Evolutionary conservation across 2,329 filamentous ascomycete species (phyloP).

Genomic region (Pestalotiopsis sp.): DNA sequence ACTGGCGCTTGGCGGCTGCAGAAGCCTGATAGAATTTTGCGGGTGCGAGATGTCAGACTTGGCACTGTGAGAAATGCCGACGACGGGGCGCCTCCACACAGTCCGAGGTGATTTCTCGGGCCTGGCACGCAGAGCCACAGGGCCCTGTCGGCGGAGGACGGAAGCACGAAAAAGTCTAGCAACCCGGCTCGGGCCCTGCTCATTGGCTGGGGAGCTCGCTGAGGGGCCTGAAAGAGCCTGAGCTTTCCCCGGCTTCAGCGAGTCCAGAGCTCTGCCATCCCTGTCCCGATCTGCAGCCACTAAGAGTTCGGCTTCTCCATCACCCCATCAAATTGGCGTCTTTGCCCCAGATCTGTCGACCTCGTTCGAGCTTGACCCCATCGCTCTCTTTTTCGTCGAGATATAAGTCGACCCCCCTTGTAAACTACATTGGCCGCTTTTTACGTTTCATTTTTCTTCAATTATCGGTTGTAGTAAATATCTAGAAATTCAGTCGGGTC

Average conservation of each 20-base stretch:
- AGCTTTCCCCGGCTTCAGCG: neutral
- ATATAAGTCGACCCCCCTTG: neutral
- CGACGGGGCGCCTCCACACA: neutral
- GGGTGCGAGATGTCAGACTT: neutral
- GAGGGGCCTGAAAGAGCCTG: neutral
- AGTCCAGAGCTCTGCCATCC: slow-evolving; percentile 4
- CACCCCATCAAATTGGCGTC: slow-evolving; percentile 14
- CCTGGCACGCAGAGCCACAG: neutral
- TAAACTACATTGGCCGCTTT: no score
- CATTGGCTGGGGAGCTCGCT: neutral
- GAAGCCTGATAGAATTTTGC: slow-evolving; percentile 5
- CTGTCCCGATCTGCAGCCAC: slow-evolving; percentile 14
- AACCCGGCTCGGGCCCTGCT: neutral
- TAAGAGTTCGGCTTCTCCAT: slow-evolving; percentile 11
- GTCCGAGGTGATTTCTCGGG: slow-evolving; percentile 10
- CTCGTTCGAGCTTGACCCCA: slow-evolving; percentile 8
- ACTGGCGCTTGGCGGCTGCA: neutral
- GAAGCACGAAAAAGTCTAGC: neutral
- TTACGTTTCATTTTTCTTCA: no score
- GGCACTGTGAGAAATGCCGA: neutral
- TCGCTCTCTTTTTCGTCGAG: neutral
- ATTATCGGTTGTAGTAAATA: no score
- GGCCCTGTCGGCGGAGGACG: neutral
- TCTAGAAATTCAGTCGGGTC: neutral
- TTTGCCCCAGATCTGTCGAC: slow-evolving; percentile 12